Conservation (phyloP, 2,329 filamentous ascomycete species). For the Paraphaeosphaeria minitans region DNA sequence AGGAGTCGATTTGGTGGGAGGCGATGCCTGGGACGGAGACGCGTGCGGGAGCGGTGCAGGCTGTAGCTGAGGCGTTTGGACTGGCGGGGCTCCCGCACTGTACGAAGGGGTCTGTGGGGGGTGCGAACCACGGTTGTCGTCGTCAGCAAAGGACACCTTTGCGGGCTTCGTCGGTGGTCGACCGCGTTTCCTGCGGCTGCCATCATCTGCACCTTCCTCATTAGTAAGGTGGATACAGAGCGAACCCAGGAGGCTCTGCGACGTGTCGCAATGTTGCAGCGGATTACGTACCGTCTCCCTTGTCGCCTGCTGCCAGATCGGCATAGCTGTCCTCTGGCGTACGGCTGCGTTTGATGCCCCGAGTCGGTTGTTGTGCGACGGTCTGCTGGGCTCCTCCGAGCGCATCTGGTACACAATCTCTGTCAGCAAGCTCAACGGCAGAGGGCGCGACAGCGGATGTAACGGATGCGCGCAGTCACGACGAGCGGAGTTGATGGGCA, state of each 20-base stretch:
- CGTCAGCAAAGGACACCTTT: constrained; percentile 59
- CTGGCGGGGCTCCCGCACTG: constrained; percentile 56
- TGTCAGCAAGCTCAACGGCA: constrained; percentile 31
- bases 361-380: constrained; percentile 41
- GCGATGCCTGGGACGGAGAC: constrained; percentile 64
- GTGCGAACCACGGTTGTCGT: constrained; percentile 59
- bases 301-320: constrained; percentile 39
- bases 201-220: constrained; percentile 30
- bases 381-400: constrained; percentile 37
- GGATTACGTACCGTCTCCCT: constrained; percentile 35
- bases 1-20: constrained; percentile 78
- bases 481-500: constrained; percentile 17
- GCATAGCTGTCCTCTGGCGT: constrained; percentile 47
- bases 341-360: constrained; percentile 50
- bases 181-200: constrained; percentile 51
- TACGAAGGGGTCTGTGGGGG: constrained; percentile 53
- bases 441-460: constrained; percentile 38
- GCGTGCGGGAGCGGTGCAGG: constrained; percentile 54
- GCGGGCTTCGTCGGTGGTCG: constrained; percentile 68
- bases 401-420: constrained; percentile 24
- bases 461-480: constrained; percentile 30
- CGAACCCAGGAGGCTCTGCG: constrained; percentile 10
- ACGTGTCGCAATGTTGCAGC: constrained; percentile 2
- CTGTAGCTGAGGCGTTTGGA: constrained; percentile 61
- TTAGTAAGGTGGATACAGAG: constrained; percentile 21